Conservation (phyloP, 2,329 filamentous ascomycete species). For the Sporothrix pseudoabietina region DNA sequence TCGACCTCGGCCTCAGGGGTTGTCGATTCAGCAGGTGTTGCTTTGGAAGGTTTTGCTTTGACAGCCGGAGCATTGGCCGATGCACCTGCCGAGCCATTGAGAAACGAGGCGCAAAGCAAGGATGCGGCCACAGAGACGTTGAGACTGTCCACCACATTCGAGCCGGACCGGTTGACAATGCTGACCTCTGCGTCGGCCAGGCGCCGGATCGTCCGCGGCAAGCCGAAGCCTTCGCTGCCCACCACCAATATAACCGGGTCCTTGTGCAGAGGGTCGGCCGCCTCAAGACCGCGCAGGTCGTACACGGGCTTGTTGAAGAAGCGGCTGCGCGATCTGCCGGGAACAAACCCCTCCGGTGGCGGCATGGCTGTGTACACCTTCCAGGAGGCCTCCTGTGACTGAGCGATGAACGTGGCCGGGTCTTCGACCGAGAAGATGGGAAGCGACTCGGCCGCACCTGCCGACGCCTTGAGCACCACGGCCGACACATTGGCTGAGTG, state of each 20-base stretch:
- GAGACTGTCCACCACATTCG: conserved; percentile 74
- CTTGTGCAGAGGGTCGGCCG: conserved; percentile 54
- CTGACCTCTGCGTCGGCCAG: conserved; percentile 67
- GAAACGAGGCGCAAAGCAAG: conserved; percentile 71
- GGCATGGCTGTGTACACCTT: conserved; percentile 75
- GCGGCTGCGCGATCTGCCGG: neutral
- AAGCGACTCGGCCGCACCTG: conserved; percentile 82
- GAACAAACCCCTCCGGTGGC: conserved; percentile 39
- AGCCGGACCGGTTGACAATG: conserved; percentile 60
- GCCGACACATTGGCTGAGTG: conserved; percentile 74
- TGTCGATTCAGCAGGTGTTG: neutral
- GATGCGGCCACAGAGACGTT: conserved; percentile 91
- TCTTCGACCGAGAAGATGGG: conserved; percentile 70
- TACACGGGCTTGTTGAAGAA: conserved; percentile 45
- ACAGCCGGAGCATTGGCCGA: neutral
- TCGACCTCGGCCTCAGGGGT: no score
- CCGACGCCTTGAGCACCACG: conserved; percentile 81
- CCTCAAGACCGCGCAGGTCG: conserved; percentile 54
- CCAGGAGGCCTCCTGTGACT: conserved; percentile 75
- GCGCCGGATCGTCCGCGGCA: conserved; percentile 65
- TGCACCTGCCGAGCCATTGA: conserved; percentile 45
- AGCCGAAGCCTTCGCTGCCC: conserved; percentile 77
- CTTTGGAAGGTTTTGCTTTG: neutral
- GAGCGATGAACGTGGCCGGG: conserved; percentile 68
- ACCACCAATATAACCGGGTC: conserved; percentile 78